Percentiles rank a stretch among this genome's conserved stretches.
Evolutionary conservation across 257 asterid species (phyloP).

Genomic region (Ligustrum vulgare): DNA sequence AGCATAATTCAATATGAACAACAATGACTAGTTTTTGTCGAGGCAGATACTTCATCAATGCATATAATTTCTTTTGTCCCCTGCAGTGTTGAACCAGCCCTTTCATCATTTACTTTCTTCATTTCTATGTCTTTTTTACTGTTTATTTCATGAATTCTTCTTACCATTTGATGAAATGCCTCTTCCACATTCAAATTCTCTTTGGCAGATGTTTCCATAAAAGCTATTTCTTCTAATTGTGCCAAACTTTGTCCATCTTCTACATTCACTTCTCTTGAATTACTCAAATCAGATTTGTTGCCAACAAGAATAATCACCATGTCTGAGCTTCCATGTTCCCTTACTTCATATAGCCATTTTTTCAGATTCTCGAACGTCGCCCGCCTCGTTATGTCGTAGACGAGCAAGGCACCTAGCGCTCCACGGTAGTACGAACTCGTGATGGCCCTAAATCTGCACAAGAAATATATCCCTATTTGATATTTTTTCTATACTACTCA

Average conservation of each 20-base stretch:
- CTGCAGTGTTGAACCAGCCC: slow-evolving; percentile 30
- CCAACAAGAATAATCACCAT: slow-evolving; percentile 86
- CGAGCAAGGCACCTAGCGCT: slow-evolving; percentile 75
- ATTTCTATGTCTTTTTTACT: slow-evolving; percentile 55
- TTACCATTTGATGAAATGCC: slow-evolving; percentile 73
- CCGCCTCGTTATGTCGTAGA: slow-evolving; percentile 72
- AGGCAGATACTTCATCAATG: slow-evolving; percentile 70
- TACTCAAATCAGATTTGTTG: slow-evolving; percentile 61
- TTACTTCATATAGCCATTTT: slow-evolving; percentile 71
- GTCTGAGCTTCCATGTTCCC: slow-evolving; percentile 61
- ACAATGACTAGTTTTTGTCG: slow-evolving; percentile 58
- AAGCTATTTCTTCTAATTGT: slow-evolving; percentile 56
- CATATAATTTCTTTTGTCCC: slow-evolving; percentile 55
- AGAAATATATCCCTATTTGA: no score
- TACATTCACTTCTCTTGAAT: slow-evolving; percentile 53
- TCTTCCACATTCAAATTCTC: slow-evolving; percentile 82
- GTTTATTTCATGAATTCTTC: slow-evolving; percentile 52
- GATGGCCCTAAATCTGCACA: slow-evolving; percentile 72
- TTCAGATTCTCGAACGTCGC: slow-evolving; percentile 61
- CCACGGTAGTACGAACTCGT: slow-evolving; percentile 92
- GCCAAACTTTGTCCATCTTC: slow-evolving; percentile 81
- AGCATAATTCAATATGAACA: slow-evolving; percentile 41
- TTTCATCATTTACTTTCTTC: slow-evolving; percentile 36
- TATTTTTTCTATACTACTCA: no score
- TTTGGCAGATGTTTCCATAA: slow-evolving; percentile 86